Conservation (phyloP, 345 rosid genomes). For the Bruguiera gymnorhiza region DNA sequence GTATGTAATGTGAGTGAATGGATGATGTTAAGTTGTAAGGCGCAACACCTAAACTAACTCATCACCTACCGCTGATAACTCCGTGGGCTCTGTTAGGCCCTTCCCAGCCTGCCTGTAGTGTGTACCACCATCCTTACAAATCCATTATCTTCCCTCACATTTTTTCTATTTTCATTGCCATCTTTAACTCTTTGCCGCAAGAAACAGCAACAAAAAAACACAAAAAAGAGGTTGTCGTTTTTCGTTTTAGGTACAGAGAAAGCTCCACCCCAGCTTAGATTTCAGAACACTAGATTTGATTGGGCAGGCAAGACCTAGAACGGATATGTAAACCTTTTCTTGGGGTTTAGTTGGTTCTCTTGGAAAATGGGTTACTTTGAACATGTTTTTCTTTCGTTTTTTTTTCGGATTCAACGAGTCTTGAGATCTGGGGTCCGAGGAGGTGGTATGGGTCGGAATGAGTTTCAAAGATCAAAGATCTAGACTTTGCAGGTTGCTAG, state of each 20-base stretch:
- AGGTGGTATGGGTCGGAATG: constrained; percentile 18
- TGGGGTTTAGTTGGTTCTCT: constrained; percentile 27
- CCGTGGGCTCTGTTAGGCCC: constrained; percentile 19
- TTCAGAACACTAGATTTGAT: constrained; percentile 28
- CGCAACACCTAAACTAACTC: constrained; percentile 30
- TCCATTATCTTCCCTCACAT: constrained; percentile 8
- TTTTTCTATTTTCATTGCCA: constrained; percentile 25
- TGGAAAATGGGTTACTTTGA: constrained; percentile 8
- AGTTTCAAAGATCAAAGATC: constrained; percentile 40
- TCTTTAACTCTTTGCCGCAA: constrained; percentile 7
- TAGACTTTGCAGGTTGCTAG: constrained; percentile 26
- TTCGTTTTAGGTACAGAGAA: constrained; percentile 42
- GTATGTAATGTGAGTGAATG: not conserved
- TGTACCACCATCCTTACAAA: not conserved
- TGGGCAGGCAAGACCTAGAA: constrained; percentile 21
- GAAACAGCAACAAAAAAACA: not conserved
- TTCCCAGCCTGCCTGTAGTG: constrained; percentile 17
- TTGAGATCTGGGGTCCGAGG: constrained; percentile 46
- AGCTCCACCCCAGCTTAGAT: constrained; percentile 74
- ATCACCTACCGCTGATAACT: constrained; percentile 84
- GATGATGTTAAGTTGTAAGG: constrained; percentile 1
- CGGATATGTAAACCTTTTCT: constrained; percentile 30
- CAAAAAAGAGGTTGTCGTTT: constrained; percentile 21
- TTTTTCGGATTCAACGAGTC: constrained; percentile 10
- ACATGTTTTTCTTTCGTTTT: not conserved